Conservation (phyloP, 2,329 filamentous ascomycete genomes). For the Aureobasidium sp. region DNA sequence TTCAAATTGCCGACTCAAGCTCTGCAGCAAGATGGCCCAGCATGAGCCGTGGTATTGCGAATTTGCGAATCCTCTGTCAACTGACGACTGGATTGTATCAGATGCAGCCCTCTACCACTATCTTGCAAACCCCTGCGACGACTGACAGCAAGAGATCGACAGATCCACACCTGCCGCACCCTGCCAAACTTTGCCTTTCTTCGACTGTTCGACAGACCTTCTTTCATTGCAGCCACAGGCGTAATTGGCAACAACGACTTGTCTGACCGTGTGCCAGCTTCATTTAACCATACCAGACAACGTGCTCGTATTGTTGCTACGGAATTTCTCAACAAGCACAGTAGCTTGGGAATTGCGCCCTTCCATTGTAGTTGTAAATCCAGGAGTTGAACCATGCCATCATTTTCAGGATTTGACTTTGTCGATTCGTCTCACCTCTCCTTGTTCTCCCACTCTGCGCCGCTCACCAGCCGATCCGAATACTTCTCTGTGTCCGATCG, state of each 20-base stretch:
- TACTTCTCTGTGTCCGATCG: not conserved
- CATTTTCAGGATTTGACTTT: conserved; percentile 4
- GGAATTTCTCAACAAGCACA: not conserved
- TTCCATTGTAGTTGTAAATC: not conserved
- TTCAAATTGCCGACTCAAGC: conserved; percentile 8
- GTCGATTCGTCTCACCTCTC: conserved; percentile 7
- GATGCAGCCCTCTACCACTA: conserved; percentile 9
- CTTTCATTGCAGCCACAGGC: not conserved
- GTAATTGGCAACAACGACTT: conserved; percentile 2
- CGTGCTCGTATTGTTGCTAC: conserved; percentile 8
- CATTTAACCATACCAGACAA: conserved; percentile 6
- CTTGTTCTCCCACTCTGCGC: not conserved
- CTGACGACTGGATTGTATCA: not conserved
- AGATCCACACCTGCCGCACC: not conserved
- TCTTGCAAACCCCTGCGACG: not conserved
- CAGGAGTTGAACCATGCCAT: not conserved
- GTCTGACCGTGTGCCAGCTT: not conserved
- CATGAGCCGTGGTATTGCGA: not conserved
- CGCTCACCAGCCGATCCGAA: not conserved
- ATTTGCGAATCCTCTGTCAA: not conserved
- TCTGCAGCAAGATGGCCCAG: not conserved
- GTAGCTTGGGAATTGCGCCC: not conserved
- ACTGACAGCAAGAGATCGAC: conserved; percentile 2
- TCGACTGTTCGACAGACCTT: not conserved
- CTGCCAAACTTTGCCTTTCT: conserved; percentile 9